phyloP scores from a whole-genome alignment of 2,329 filamentous ascomycete genomes.

The Lachnum nothofagi region DNA sequence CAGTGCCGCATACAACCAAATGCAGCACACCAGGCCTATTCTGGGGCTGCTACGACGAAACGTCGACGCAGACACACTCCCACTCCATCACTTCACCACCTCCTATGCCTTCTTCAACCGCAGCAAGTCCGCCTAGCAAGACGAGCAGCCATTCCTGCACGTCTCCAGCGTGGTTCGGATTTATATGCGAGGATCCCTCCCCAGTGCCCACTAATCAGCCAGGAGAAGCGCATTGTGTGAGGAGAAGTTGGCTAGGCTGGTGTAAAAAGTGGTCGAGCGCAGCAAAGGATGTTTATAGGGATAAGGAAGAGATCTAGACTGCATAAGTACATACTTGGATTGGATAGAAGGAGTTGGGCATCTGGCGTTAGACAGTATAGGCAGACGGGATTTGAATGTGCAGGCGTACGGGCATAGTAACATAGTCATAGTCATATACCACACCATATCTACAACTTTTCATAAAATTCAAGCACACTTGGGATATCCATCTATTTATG shows the following conservation, averaged over 20 bases:
- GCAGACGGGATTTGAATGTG: neutral
- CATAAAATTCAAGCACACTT: too few species aligned
- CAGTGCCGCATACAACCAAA: slow-evolving; percentile 29
- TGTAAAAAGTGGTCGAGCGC: slow-evolving; percentile 26
- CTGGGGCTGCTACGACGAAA: slow-evolving; percentile 49
- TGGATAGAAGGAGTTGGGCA: neutral
- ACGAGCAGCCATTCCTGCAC: slow-evolving; percentile 27
- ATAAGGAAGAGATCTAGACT: slow-evolving; percentile 26
- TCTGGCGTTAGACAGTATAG: neutral
- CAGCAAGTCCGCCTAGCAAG: slow-evolving; percentile 21
- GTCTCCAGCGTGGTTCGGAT: slow-evolving; percentile 27
- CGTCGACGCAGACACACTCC: slow-evolving; percentile 33
- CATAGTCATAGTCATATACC: neutral
- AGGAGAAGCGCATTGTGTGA: slow-evolving; percentile 20
- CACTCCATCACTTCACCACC: slow-evolving; percentile 35
- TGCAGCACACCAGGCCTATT: slow-evolving; percentile 54
- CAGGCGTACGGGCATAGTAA: slow-evolving; percentile 5
- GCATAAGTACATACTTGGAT: slow-evolving; percentile 16
- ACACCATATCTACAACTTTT: slow-evolving; percentile 1
- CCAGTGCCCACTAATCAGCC: slow-evolving; percentile 19
- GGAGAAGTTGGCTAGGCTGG: slow-evolving; percentile 25
- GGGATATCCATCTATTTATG: slow-evolving; percentile 73
- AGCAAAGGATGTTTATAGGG: slow-evolving; percentile 8
- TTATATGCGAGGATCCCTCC: slow-evolving; percentile 29
- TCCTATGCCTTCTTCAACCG: slow-evolving; percentile 20